A percentile compares a stretch with the other conserved stretches of the same genome.
Evolutionary conservation across 768 basidiomycete genomes (phyloP).

Genomic region (Amanita pseudoporphyria): DNA sequence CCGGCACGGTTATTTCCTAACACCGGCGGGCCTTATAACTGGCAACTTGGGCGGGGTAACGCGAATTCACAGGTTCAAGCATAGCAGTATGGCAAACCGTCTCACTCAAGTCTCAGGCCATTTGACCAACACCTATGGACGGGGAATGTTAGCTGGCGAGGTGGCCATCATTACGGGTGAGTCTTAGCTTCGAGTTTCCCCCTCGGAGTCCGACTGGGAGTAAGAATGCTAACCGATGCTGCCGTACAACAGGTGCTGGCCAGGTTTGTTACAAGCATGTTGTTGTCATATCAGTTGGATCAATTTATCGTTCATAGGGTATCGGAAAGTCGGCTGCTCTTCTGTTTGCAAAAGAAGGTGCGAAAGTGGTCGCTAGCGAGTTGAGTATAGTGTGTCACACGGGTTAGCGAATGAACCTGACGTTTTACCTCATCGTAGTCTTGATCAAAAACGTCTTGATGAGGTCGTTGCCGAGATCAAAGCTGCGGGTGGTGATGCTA

Average conservation of each 20-base stretch:
- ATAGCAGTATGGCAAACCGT: constrained; percentile 37
- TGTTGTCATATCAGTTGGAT: constrained; percentile 34
- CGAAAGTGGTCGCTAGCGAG: constrained; percentile 83
- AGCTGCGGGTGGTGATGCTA: constrained; percentile 59
- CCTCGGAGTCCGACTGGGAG: not conserved
- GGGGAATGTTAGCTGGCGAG: constrained; percentile 63
- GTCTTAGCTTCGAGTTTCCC: constrained; percentile 13
- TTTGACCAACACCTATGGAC: constrained; percentile 39
- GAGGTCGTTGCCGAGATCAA: constrained; percentile 67
- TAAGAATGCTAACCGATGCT: not conserved
- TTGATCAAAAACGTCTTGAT: constrained; percentile 62
- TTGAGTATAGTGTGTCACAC: constrained; percentile 22
- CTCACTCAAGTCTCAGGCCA: constrained; percentile 67
- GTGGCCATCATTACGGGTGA: constrained; percentile 82
- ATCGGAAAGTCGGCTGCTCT: constrained; percentile 71
- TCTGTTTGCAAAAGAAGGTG: constrained; percentile 77
- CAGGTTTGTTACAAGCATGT: constrained; percentile 38
- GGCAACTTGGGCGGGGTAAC: not conserved
- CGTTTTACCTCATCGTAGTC: constrained; percentile 28
- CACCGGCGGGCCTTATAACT: not conserved
- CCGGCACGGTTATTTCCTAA: not conserved
- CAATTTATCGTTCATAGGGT: constrained; percentile 64
- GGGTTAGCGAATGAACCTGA: constrained; percentile 4
- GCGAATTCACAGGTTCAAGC: too few relatives aligned
- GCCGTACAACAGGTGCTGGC: constrained; percentile 45